Evolutionary conservation across 495 filamentous ascomycete species (phyloP), one percentile per base, ranked within the genome.

Genomic region (Hypoxylon perforatum): DNA sequence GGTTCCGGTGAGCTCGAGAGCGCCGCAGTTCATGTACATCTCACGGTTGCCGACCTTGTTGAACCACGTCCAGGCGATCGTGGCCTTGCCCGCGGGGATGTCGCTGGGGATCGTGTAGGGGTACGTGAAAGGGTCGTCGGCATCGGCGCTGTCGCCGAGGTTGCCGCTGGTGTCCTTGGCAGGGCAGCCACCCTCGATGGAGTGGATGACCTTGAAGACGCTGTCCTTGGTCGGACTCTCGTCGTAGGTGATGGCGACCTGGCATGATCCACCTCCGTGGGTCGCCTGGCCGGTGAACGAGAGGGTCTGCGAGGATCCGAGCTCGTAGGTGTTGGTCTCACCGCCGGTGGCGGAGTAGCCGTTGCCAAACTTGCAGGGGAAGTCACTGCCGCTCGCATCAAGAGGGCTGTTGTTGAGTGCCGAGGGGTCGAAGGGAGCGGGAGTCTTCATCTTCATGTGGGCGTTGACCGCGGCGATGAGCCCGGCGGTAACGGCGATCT

Each of bases 21-120:
- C 85, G 3, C 89, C 91, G 63, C 94, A 97, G 84, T 94, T 93
- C 93, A 96, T 96, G 82, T 97, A 97, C 86, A 96, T 92, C 75
- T 97, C 94, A 18, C 92, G 86, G 79, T 93, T 92, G 48, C 92
- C 92, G 53, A 93, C 73, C 64, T 88, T 89, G 86, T 97, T 97
- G 81, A 94, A 89, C 94, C 94, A 97, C 3, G 90, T 90, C 84
- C 92, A 97, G 14, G 90, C 89, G 42, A 97, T 80, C 1, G 88
- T 87, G 2, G 87, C 91, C 46, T 84, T 81, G 9, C 90, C 90
- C 5, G 82, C 75, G 7, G 85, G 85, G 39, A 91, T 80, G 23
- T 84, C 76, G 14, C 71, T 62, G 2, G 90, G 90, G 36, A 92
- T 80, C 0, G 73, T 81, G 82, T 87, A 90, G 14, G 72, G 61